Base-by-base conservation (phyloP, 768 basidiomycete genomes). In the Kwoniella heveanensis region DNA sequence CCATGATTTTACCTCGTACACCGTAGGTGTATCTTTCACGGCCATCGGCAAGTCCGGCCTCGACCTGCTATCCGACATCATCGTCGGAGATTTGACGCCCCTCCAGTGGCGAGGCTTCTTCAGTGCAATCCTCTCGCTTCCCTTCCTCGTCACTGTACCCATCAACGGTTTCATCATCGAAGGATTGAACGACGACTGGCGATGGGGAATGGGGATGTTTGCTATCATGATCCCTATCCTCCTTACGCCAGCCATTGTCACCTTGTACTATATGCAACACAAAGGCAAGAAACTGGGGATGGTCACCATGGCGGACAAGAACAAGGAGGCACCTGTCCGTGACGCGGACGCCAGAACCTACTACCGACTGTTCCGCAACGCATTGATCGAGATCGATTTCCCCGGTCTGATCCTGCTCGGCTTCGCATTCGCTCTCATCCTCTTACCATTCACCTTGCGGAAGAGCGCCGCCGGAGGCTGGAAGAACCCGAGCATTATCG, bases 401-500 rank as follows among this genome's bases (percentile, higher is more conserved):
- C 55, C 73, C 24, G 74, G 75, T 29, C 67, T 77, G 4, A n/a
- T 74, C 39, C 52, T 77, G 7, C 62, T 77, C 21, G 71, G 63
- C 1, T 72, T 71, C 37, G 68, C 60, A 1, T 70, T 65, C 21
- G 55, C 47, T 13, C 48, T 61, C 12, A 60, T 77, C 29, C 58
- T 77, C 4, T 37, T 69, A 1, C 75, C 75, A 17, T 72, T 77
- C 65, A 71, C 69, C 13, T 60, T 77, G 6, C n/a, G 22, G 3
- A 22, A 21, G 13, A 46, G 64, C 10, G 54, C 57, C 27, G 55
- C 64, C 24, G 66, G 72, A 15, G 66, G 62, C 51, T 68, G 62
- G 36, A 53, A 64, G 39, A 54, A 56, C 46, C 62, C 62, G 19
- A 63, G 58, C 3, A 57, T 86, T 54, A 83, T 86, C 54, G 82